These are phyloP conservation scores for Erysimum pusillum DNA, from an alignment of 441 rosid species.

Conservation along the genomic window DNA sequence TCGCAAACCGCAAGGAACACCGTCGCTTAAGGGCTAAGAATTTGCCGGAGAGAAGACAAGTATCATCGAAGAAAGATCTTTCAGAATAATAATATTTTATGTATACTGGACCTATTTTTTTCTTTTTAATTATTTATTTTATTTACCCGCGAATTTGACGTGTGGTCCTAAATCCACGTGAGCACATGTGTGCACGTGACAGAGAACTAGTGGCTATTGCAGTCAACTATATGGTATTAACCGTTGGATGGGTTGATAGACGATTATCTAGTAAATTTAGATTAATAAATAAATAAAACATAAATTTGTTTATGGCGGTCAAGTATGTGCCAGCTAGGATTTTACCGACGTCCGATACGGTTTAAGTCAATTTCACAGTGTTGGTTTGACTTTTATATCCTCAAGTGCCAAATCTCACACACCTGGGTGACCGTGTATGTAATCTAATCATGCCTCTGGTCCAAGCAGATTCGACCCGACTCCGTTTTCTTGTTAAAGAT, in stretches of 20 bases:
- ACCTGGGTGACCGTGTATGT: too few relatives aligned
- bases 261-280: not conserved
- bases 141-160: constrained; percentile 1
- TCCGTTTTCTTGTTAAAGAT: too few relatives aligned
- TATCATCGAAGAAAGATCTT: constrained; percentile 6
- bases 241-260: constrained; percentile 7
- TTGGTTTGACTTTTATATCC: not conserved
- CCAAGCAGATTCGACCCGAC: not conserved
- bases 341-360: constrained; percentile 8
- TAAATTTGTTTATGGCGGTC: not conserved
- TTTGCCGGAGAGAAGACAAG: constrained; percentile 22
- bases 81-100: not conserved
- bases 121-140: not conserved
- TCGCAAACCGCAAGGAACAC: constrained; percentile 12
- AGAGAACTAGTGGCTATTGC: not conserved
- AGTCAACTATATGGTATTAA: constrained; percentile 21
- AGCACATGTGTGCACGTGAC: constrained; percentile 38
- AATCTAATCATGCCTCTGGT: not conserved
- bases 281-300: not conserved
- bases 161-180: constrained; percentile 36
- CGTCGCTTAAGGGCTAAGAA: constrained; percentile 39
- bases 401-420: too few relatives aligned
- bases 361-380: not conserved
- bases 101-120: not conserved
- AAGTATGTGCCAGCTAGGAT: constrained; percentile 2